Evolutionary conservation across 345 rosid species (phyloP), one percentile per base, ranked within the genome.

Genomic region (Lepidium didymum): DNA sequence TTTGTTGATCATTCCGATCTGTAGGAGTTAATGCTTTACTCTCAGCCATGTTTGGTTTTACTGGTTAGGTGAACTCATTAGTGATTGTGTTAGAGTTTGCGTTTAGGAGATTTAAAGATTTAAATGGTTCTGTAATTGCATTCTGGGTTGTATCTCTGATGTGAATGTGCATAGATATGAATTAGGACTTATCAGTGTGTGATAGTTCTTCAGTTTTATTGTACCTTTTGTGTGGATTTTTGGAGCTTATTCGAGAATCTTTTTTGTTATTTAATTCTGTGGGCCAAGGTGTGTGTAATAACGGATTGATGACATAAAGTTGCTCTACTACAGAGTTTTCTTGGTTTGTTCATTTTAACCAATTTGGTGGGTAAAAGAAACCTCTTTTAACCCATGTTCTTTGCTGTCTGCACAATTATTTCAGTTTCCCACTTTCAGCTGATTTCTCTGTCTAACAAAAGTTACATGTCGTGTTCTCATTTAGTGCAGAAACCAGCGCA

Each of bases 401-500:
- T 73, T 57, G 61, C 62, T 42, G 14, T 59, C 33, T 67, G 34
- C 31, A 44, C 40, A 15, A 16, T 3, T 14, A 27, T 38, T 7
- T 5, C 53, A 44, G 44, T 38, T 69, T 43, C 7, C 13, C 65
- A 6, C 35, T 64, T 73, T 68, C 52, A 53, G 68, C 62, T 59
- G 44, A 43, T 18, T 45, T 74, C 51, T 68, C 23, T 62, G 60
- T 68, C 69, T 61, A 31, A 54, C 62, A 64, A 56, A 72, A 64
- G 52, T 60, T 47, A 38, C 57, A 46, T 33, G 74, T 68, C 78
- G 5, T 40, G 68, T 62, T 68, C 74, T 61, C 74, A 75, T 69
- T 62, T 75, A 68, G 74, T 68, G 78, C 78, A 75, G 74, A 68
- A 68, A 75, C 67, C 38, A 68, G 78, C 68, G 65, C 64, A 55